A percentile compares a stretch with the other conserved stretches of the same genome.
phyloP scores from a whole-genome alignment of 768 basidiomycete genomes.

The Suillus luteus region DNA sequence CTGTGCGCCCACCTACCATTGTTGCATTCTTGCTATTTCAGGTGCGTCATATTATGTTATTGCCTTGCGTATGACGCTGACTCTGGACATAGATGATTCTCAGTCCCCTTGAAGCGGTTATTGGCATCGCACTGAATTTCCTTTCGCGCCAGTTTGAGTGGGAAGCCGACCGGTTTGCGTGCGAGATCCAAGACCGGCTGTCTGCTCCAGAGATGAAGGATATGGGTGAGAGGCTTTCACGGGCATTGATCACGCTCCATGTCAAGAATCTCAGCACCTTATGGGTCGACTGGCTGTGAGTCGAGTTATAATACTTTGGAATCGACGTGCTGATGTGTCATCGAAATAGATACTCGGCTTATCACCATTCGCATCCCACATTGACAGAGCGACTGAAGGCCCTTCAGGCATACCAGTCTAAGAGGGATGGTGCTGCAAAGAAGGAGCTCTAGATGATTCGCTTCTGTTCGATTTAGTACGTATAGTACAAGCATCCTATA shows the following conservation, averaged over 20 bases:
- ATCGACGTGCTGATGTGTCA: background rate
- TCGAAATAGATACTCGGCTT: slow-evolving; percentile 79
- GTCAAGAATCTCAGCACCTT: slow-evolving; percentile 92
- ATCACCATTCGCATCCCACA: slow-evolving; percentile 96
- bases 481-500: background rate
- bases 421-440: slow-evolving; percentile 32
- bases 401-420: slow-evolving; percentile 65
- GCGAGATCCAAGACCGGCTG: slow-evolving; percentile 60
- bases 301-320: slow-evolving; percentile 3
- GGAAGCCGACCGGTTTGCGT: slow-evolving; percentile 88
- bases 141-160: slow-evolving; percentile 88
- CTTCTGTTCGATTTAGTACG: background rate
- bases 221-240: slow-evolving; percentile 84
- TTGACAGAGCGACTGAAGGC: slow-evolving; percentile 86
- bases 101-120: slow-evolving; percentile 74
- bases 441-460: slow-evolving; percentile 25
- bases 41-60: slow-evolving; percentile 31
- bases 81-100: slow-evolving; percentile 63
- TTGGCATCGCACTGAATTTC: slow-evolving; percentile 75
- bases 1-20: slow-evolving; percentile 73
- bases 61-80: slow-evolving; percentile 3
- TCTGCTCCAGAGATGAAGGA: slow-evolving; percentile 61
- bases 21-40: slow-evolving; percentile 89
- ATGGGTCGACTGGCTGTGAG: slow-evolving; percentile 91
- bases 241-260: slow-evolving; percentile 83